Percentiles rank a stretch among this genome's conserved stretches.
phyloP scores from a whole-genome alignment of 495 filamentous ascomycete species.

The Penicillium turbatum region DNA sequence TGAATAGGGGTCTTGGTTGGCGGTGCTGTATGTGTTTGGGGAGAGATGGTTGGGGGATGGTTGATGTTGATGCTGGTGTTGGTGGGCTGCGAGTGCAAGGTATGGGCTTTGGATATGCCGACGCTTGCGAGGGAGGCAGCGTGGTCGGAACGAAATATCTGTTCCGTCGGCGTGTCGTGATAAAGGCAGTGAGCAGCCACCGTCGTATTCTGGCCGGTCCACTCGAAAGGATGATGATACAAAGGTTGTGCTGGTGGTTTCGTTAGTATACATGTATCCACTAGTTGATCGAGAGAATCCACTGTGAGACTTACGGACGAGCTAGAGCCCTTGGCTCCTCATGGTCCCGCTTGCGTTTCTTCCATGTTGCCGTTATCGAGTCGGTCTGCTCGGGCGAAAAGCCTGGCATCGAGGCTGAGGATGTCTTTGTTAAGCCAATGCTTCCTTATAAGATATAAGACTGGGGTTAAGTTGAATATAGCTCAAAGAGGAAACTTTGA shows the following conservation, averaged over 20 bases:
- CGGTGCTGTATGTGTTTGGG: conserved; percentile 20
- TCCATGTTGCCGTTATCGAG: conserved; percentile 18
- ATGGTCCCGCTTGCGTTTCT: conserved; percentile 38
- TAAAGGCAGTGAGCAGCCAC: conserved; percentile 11
- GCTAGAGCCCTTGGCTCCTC: conserved; percentile 20
- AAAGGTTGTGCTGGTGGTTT: conserved; percentile 5
- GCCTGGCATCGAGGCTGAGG: conserved; percentile 22
- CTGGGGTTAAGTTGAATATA: neutral
- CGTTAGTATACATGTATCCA: neutral
- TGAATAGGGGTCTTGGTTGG: conserved; percentile 25
- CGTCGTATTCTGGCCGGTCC: conserved; percentile 17
- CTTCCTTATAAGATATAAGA: neutral
- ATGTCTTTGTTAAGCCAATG: conserved; percentile 3
- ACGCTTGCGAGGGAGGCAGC: conserved; percentile 36
- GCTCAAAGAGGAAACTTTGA: neutral
- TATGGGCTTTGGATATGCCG: conserved; percentile 27
- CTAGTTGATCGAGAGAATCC: neutral
- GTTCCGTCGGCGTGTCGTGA: conserved; percentile 16
- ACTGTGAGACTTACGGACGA: conserved; percentile 27
- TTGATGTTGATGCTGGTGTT: neutral
- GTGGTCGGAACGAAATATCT: conserved; percentile 24
- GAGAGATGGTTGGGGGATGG: conserved; percentile 20
- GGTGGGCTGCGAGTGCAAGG: neutral
- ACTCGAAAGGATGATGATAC: conserved; percentile 17
- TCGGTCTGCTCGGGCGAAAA: conserved; percentile 22